These are phyloP conservation scores for Ulota crispa DNA, from an alignment of 225 moss, liverwort and hornwort genomes.

Conservation along the genomic window DNA sequence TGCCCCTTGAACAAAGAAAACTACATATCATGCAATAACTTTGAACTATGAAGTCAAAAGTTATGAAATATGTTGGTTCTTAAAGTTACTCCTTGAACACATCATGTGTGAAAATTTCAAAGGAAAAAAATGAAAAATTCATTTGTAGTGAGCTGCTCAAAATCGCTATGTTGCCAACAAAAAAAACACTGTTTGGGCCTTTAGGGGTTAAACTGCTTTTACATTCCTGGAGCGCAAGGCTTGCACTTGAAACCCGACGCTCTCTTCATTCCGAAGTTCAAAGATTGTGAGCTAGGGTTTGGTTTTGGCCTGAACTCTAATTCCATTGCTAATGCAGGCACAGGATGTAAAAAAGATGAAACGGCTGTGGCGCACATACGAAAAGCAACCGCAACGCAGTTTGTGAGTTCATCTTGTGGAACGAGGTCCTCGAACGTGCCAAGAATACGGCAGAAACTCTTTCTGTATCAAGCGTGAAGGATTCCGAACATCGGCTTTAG, in stretches of 20 bases:
- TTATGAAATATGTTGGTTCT: too few relatives aligned
- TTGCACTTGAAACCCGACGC: not conserved
- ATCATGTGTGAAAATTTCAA: too few relatives aligned
- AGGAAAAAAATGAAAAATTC: too few relatives aligned
- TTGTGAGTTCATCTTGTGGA: conserved; percentile 17
- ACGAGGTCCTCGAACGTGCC: conserved; percentile 11
- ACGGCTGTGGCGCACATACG: conserved; percentile 31
- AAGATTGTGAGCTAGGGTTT: not conserved
- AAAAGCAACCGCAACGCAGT: conserved; percentile 33
- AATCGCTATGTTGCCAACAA: too few relatives aligned
- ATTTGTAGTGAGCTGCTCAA: too few relatives aligned
- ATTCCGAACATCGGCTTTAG: not conserved
- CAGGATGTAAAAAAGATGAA: conserved; percentile 26
- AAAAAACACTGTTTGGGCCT: too few relatives aligned
- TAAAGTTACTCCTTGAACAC: too few relatives aligned
- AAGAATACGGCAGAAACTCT: conserved; percentile 37
- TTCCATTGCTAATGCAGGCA: conserved; percentile 9
- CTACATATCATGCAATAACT: too few relatives aligned
- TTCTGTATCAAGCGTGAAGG: conserved; percentile 24
- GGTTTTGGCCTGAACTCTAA: not conserved
- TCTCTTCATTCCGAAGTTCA: too few relatives aligned
- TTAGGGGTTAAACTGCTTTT: not conserved
- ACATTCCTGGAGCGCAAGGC: not conserved
- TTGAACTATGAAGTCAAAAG: too few relatives aligned
- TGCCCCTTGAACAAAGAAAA: too few relatives aligned